A percentile compares a stretch with the other conserved stretches of the same genome.
These are phyloP conservation scores for Mycena venus DNA, from an alignment of 768 basidiomycete genomes.

Conservation along the genomic window DNA sequence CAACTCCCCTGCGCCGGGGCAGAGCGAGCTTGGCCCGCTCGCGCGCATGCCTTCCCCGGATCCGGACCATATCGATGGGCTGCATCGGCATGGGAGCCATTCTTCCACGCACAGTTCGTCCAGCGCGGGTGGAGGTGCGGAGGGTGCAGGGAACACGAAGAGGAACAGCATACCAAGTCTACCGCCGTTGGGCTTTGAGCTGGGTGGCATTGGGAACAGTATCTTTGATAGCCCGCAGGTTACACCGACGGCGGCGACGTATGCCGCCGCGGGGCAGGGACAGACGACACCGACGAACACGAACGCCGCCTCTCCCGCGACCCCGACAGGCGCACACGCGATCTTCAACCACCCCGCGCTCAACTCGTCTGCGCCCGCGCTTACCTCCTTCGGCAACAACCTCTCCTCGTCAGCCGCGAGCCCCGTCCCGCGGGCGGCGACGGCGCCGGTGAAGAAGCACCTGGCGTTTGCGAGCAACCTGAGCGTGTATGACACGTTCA, in stretches of 20 bases:
- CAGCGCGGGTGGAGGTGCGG: too few relatives aligned
- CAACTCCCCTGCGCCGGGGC: constrained; percentile 62
- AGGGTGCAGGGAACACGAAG: constrained; percentile 6
- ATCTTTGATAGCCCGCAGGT: constrained; percentile 30
- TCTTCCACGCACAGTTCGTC: constrained; percentile 64
- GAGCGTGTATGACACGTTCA: constrained; percentile 98
- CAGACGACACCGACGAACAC: constrained; percentile 24
- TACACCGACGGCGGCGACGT: constrained; percentile 32
- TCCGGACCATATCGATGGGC: constrained; percentile 89
- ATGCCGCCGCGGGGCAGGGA: constrained; percentile 7
- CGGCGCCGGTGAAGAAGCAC: constrained; percentile 72
- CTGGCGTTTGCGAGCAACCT: constrained; percentile 93
- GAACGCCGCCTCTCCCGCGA: too few relatives aligned
- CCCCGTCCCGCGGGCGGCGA: constrained; percentile 79
- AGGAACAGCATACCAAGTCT: constrained; percentile 28
- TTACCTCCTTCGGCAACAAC: constrained; percentile 69
- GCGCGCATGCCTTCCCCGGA: constrained; percentile 88
- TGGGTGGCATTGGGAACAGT: neutral
- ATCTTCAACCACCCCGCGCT: constrained; percentile 86
- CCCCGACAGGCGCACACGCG: constrained; percentile 43
- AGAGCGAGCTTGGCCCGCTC: constrained; percentile 77
- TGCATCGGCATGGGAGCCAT: constrained; percentile 77
- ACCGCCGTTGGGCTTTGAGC: constrained; percentile 31
- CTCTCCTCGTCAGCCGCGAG: constrained; percentile 58
- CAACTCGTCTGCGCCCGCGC: constrained; percentile 91